A percentile compares a stretch with the other conserved stretches of the same genome.
Evolutionary conservation across 257 asterid genomes (phyloP).

Genomic region (Misopates orontium): DNA sequence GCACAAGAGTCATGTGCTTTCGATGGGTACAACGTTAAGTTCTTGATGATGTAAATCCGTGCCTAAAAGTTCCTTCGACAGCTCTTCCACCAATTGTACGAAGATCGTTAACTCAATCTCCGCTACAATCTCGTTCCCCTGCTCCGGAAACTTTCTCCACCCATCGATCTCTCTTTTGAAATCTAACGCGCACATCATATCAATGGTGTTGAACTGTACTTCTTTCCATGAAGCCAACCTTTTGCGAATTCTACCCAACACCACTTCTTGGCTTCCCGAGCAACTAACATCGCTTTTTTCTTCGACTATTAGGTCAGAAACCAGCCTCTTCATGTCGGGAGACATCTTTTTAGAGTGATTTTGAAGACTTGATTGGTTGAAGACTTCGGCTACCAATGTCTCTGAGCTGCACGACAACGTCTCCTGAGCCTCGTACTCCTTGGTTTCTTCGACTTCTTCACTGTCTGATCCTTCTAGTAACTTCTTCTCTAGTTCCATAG

Average conservation of each 20-base stretch:
- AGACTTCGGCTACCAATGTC: conserved; percentile 32
- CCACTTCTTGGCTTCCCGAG: conserved; percentile 27
- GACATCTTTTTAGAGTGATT: conserved; percentile 28
- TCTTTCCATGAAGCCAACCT: conserved; percentile 52
- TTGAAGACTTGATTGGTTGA: conserved; percentile 29
- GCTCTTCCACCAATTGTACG: conserved; percentile 39
- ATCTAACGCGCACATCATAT: conserved; percentile 61
- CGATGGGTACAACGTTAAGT: neutral
- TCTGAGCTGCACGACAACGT: conserved; percentile 25
- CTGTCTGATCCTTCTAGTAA: conserved; percentile 53
- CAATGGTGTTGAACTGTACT: conserved; percentile 48
- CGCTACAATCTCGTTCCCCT: conserved; percentile 40
- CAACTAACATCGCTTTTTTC: conserved; percentile 34
- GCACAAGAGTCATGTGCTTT: neutral
- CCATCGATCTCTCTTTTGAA: conserved; percentile 33
- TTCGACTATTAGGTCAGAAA: conserved; percentile 56
- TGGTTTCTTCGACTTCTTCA: conserved; percentile 28
- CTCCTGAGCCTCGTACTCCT: conserved; percentile 16
- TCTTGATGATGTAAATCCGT: neutral
- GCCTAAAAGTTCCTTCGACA: conserved; percentile 31
- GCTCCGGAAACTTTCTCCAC: conserved; percentile 43
- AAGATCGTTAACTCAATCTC: conserved; percentile 48
- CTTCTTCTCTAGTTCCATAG: conserved; percentile 69
- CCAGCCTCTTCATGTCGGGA: conserved; percentile 55
- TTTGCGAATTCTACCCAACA: conserved; percentile 43